Conservation (phyloP, 768 basidiomycete genomes). For the Boletus speciosus region DNA sequence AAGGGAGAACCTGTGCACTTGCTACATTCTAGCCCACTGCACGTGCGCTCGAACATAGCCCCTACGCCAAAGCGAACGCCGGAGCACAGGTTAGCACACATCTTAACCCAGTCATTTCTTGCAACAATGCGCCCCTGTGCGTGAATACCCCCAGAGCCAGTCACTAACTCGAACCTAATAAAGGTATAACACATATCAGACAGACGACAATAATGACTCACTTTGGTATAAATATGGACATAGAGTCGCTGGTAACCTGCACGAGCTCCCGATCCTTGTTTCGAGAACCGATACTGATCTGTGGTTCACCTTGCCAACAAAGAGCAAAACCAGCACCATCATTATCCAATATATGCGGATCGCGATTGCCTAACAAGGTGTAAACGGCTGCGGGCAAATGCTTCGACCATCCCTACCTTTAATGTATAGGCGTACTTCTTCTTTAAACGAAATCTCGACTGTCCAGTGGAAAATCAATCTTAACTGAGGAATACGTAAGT, state of each 20-base stretch:
- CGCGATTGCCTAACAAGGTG: constrained; percentile 59
- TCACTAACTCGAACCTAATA: constrained; percentile 20
- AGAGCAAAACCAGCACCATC: constrained; percentile 85
- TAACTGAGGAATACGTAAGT: constrained; percentile 41
- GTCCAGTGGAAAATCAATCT: constrained; percentile 85
- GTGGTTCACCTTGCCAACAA: constrained; percentile 76
- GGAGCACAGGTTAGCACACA: constrained; percentile 78
- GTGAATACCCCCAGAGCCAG: constrained; percentile 8
- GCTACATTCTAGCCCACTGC: constrained; percentile 57
- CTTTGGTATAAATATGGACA: constrained; percentile 85
- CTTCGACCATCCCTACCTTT: constrained; percentile 56
- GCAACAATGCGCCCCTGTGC: constrained; percentile 20
- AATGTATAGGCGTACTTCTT: constrained; percentile 74
- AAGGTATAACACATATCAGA: not conserved
- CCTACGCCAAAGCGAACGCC: constrained; percentile 89
- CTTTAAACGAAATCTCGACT: constrained; percentile 58
- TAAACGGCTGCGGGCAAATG: constrained; percentile 8
- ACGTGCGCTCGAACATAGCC: constrained; percentile 77
- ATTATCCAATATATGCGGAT: constrained; percentile 69
- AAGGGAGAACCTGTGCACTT: constrained; percentile 60
- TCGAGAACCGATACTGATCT: constrained; percentile 61
- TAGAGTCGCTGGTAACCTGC: constrained; percentile 76
- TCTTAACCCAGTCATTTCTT: constrained; percentile 50
- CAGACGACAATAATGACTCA: constrained; percentile 36
- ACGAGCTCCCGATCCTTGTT: constrained; percentile 76